Percentiles rank a stretch among this genome's conserved stretches.
Conservation (phyloP, 768 basidiomycete genomes). For the Hygrophorus pudorinus region DNA sequence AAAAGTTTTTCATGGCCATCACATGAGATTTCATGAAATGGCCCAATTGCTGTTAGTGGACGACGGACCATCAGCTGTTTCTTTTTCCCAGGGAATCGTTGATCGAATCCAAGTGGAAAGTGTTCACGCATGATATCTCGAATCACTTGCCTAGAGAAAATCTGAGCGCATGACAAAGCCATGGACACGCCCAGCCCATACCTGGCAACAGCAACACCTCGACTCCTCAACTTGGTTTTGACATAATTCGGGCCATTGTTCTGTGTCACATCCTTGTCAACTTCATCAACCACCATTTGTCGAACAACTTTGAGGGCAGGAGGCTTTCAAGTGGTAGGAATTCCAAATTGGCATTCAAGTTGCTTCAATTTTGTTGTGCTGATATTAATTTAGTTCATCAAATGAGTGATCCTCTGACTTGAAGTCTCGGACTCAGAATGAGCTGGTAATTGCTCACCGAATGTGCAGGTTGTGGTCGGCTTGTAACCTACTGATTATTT, state of each 20-base stretch:
- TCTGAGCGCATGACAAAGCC: not conserved
- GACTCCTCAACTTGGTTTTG: constrained; percentile 5
- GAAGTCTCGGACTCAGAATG: too few relatives aligned
- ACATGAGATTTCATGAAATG: constrained; percentile 1
- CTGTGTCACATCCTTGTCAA: constrained; percentile 11
- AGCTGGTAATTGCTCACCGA: too few relatives aligned
- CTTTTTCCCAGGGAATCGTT: constrained; percentile 11
- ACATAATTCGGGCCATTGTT: constrained; percentile 11
- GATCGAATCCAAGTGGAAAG: constrained; percentile 10
- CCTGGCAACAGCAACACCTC: not conserved
- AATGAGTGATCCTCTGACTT: too few relatives aligned
- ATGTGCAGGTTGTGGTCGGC: too few relatives aligned
- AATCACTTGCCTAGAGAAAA: not conserved
- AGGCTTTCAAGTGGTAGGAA: too few relatives aligned
- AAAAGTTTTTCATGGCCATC: constrained; percentile 23
- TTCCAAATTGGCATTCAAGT: too few relatives aligned
- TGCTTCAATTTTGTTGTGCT: too few relatives aligned
- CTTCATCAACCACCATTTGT: constrained; percentile 9
- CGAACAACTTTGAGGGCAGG: not conserved
- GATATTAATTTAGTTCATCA: too few relatives aligned
- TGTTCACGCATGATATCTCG: constrained; percentile 6
- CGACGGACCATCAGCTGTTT: constrained; percentile 3
- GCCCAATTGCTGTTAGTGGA: too few relatives aligned
- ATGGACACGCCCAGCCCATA: too few relatives aligned
- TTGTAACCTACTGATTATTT: not conserved